Conservation (phyloP, 164 flowering plant genomes). For the Buxus sempervirens region DNA sequence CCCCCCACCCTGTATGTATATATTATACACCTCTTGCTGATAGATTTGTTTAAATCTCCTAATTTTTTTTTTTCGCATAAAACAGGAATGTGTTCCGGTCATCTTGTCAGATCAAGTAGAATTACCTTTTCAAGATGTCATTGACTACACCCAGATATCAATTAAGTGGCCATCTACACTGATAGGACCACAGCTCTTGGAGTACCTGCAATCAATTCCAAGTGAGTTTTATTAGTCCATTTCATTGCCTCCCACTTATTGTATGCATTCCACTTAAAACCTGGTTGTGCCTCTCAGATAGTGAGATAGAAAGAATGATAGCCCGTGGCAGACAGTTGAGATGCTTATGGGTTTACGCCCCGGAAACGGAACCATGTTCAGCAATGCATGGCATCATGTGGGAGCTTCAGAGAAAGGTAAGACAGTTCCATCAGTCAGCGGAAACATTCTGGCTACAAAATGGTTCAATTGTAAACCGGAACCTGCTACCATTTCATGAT, state of each 20-base stretch:
- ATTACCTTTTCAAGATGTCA: conserved; percentile 81
- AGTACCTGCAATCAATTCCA: conserved; percentile 79
- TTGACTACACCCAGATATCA: conserved; percentile 79
- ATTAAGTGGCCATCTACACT: conserved; percentile 90
- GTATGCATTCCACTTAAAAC: background rate
- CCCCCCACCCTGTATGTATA: conserved; percentile 18
- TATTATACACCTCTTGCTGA: background rate
- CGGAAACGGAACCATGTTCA: conserved; percentile 68
- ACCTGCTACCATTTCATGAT: conserved; percentile 50
- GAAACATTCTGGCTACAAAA: conserved; percentile 98
- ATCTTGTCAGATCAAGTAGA: conserved; percentile 88
- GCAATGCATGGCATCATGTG: conserved; percentile 77
- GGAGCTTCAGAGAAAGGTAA: conserved; percentile 91
- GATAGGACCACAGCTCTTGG: conserved; percentile 66
- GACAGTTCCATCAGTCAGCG: conserved; percentile 79
- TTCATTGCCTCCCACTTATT: background rate
- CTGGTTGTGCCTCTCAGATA: conserved; percentile 42
- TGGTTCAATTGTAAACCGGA: conserved; percentile 63
- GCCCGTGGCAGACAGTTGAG: conserved; percentile 63
- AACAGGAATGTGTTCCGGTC: conserved; percentile 95
- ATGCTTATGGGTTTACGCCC: conserved; percentile 78
- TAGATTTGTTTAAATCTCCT: background rate
- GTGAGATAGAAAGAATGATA: conserved; percentile 62
- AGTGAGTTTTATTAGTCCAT: conserved; percentile 31
- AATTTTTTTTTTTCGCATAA: conserved; percentile 2